Percentiles rank a stretch among this genome's conserved stretches.
These are phyloP conservation scores for Spergularia marina DNA, from an alignment of 148 eudicot species.

Conservation along the genomic window DNA sequence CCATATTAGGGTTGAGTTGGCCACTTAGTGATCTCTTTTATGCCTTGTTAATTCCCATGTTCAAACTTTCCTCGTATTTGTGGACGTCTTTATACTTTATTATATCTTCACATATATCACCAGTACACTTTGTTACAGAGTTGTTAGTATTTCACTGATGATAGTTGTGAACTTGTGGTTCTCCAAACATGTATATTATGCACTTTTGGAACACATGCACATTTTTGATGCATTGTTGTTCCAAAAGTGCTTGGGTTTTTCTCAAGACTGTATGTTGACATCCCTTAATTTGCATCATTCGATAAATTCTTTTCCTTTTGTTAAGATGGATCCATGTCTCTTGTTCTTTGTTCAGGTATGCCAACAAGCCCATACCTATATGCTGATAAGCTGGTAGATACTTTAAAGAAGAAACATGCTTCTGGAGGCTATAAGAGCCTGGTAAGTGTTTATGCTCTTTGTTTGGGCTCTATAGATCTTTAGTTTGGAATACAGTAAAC, in stretches of 20 bases:
- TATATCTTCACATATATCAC: too few species aligned
- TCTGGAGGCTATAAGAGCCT: conserved; percentile 70
- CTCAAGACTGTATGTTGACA: neutral
- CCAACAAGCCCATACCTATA: conserved; percentile 65
- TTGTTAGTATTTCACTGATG: neutral
- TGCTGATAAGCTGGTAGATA: conserved; percentile 58
- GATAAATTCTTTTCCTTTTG: neutral
- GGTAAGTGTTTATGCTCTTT: conserved; percentile 35
- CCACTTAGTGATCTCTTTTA: too few species aligned
- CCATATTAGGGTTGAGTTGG: too few species aligned
- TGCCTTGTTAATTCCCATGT: too few species aligned
- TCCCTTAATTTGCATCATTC: neutral
- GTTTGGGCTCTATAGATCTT: neutral
- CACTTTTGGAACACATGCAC: too few species aligned
- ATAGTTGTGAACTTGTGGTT: too few species aligned
- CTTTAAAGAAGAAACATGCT: conserved; percentile 72
- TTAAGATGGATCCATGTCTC: neutral
- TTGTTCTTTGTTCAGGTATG: conserved; percentile 52
- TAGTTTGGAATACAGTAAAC: too few species aligned
- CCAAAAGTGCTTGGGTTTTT: neutral
- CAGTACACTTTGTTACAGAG: neutral
- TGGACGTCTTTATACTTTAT: too few species aligned
- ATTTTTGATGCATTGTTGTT: neutral
- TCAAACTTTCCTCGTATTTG: too few species aligned
- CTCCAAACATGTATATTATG: too few species aligned